Evolutionary conservation across 1,139 yeast genomes (phyloP), one percentile per base, ranked within the genome.

Genomic region (Spathaspora jeffriesii): DNA sequence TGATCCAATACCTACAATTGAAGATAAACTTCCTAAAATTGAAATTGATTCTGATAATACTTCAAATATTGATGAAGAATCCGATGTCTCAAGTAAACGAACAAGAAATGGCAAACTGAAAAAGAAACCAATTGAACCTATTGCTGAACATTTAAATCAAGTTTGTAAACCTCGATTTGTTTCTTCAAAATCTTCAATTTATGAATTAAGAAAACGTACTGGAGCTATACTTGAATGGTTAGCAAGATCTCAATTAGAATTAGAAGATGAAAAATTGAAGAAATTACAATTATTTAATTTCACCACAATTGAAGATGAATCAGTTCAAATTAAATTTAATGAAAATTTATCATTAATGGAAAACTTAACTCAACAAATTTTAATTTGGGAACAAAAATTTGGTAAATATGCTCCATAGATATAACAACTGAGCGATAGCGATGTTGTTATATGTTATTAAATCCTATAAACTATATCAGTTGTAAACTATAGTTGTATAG

Each of bases 191-290:
- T 80, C 89, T 2, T 78, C 91, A 2, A 68, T 91, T 50, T 79
- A 80, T 54, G 99, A 92, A 62, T 83, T 92, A 84, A 81, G 92
- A 47, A 85, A 90, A 60, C 77, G 99, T 48, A 88, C 91, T 1
- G 88, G 92, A 5, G 96, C 97, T 3, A 91, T 93, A 17, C 71
- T 92, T 58, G 98, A 93, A 67, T 93, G 92, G 77, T 77, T 92
- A 27, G 90, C 90, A 8, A 75, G 96, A 43, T 86, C 96, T 2
- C 96, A 90, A 62, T 65, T 83, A 49, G 97, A 93, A 60, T 70
- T 91, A 51, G 85, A 84, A 40, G 81, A 79, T 45, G 97, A 91
- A 59, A 83, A 84, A 53, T 69, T 74, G 9, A 76, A 77, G 49
- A 80, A 88, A 56, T 68, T 71, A 38, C 76, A 73, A 53, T 63